These are phyloP conservation scores for Ambrosia hybrid DNA, from an alignment of 140 eudicot species.

Conservation along the genomic window DNA sequence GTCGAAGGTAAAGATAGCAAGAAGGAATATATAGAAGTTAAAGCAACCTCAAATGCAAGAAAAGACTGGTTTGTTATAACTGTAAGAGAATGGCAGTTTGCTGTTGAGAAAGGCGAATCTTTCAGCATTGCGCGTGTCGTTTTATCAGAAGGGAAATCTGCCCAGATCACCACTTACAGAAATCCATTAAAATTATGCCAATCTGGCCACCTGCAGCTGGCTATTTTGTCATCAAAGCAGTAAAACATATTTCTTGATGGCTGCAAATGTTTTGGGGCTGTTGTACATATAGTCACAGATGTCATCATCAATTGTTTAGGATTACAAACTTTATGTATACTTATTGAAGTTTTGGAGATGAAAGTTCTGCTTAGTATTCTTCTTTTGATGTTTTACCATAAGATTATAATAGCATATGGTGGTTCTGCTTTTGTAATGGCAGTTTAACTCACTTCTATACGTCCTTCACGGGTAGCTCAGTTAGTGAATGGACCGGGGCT, in stretches of 20 bases:
- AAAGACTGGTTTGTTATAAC: conserved; percentile 75
- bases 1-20: conserved; percentile 41
- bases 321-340: conserved; percentile 9
- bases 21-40: conserved; percentile 81
- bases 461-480: no score
- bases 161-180: conserved; percentile 50
- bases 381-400: background rate
- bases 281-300: conserved; percentile 2
- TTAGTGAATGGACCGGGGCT: no score
- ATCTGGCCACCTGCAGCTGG: conserved; percentile 58
- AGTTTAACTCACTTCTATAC: no score
- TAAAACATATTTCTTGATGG: background rate
- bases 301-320: background rate
- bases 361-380: background rate
- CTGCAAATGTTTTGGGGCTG: conserved; percentile 4
- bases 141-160: conserved; percentile 44
- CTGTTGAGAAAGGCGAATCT: conserved; percentile 71
- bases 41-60: conserved; percentile 58
- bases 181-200: conserved; percentile 64
- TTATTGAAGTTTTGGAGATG: background rate
- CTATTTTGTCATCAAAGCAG: conserved; percentile 49
- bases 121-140: conserved; percentile 73
- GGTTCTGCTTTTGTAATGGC: no score
- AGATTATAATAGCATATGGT: background rate
- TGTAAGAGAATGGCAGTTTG: conserved; percentile 85